Conservation (phyloP, 164 flowering plant species). For the Nymphaea thermarum region DNA sequence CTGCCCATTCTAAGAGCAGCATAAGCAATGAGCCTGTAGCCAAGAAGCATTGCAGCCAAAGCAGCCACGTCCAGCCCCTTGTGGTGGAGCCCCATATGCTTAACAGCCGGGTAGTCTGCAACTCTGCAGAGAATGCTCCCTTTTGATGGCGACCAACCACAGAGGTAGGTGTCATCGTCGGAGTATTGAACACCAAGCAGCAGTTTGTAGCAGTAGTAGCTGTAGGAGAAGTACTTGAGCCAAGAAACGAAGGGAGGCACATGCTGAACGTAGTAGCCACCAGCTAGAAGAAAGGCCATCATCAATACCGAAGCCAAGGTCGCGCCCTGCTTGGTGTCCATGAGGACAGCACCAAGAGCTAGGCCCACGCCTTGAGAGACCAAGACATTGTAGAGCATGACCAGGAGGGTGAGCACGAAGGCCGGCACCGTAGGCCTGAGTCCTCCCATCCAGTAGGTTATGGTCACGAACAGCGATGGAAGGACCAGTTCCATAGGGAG, state of each 20-base stretch:
- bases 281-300: conserved; percentile 3
- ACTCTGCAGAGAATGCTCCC: neutral
- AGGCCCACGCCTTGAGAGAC: conserved; percentile 21
- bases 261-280: conserved; percentile 6
- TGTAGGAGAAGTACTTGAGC: conserved; percentile 7
- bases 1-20: neutral
- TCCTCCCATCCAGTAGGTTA: conserved; percentile 74
- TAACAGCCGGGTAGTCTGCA: conserved; percentile 24
- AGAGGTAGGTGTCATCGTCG: conserved; percentile 14
- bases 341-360: conserved; percentile 8
- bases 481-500: conserved; percentile 74
- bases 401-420: conserved; percentile 32
- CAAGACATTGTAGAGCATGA: conserved; percentile 29
- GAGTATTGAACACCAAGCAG: conserved; percentile 16
- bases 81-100: neutral
- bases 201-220: conserved; percentile 5
- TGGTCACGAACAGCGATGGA: conserved; percentile 39
- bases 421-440: conserved; percentile 20
- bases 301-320: conserved; percentile 6
- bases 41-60: neutral
- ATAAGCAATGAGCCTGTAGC: conserved; percentile 3
- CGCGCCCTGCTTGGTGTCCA: conserved; percentile 1
- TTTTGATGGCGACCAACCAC: neutral
- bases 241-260: conserved; percentile 5
- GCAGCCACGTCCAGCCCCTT: neutral